Base-by-base conservation (phyloP, 805 yeast species). In the Kazachstania bromeliacearum region DNA sequence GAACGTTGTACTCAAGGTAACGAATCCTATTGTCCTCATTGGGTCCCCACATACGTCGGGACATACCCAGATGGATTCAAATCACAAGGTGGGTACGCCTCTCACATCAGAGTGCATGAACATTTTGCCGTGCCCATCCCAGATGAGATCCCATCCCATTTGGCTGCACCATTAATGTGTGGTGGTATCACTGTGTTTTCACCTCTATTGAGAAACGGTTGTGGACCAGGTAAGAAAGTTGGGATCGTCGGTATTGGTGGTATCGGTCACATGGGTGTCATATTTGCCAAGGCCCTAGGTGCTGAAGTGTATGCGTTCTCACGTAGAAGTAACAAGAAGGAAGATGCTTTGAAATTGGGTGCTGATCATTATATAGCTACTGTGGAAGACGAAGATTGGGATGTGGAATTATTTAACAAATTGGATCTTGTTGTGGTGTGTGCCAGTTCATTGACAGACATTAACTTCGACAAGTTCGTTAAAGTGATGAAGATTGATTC, bases 101-200 rank as follows among this genome's bases (percentile, higher is more conserved):
- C 75, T 31, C 75, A 75, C 57, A 67, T 77, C 28, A 70, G 85
- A 44, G 75, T 76, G 34, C 70, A 75, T 55, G 81, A 77, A 55
- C 66, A 68, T 40, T 75, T 75, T 53, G 79, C 69, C 3, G 68
- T 80, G 62, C 75, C 74, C 32, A 70, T 80, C 40, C 88, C 89
- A 31, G 72, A 71, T 10, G 56, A 47, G 12, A 48, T 77, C 28
- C 64, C 70, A 25, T 63, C 73, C 31, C 71, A 66, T 24, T 61
- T 66, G 19, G 84, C 75, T 20, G 87, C 85, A 4, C 87, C 88
- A 35, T 62, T 81, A 61, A 60, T 79, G 63, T 81, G 89, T 64
- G 89, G 85, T 38, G 89, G 89, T 37, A 63, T 78, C 53, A 81
- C 89, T 9, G 77, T 75, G 10, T 80, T 63, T 62, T 71, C 83